Evolutionary conservation across 2,329 filamentous ascomycete genomes (phyloP), one percentile per base, ranked within the genome.

Genomic region (Hymenoscyphus repandus): DNA sequence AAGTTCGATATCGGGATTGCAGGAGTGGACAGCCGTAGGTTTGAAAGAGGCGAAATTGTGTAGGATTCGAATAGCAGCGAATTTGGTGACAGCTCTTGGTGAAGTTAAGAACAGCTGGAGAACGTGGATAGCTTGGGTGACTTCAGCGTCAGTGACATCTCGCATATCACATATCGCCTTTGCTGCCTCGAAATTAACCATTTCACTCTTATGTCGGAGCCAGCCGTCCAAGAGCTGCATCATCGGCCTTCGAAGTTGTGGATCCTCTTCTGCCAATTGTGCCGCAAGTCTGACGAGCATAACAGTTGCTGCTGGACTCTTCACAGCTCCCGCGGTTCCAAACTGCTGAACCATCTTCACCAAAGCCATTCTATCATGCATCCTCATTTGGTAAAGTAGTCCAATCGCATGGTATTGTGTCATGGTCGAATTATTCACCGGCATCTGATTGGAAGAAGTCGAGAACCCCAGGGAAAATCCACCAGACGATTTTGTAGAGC

Each of bases 271-370:
- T 31, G 92, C 92, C 56, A 99, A 77, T 75, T 96, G 93, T 38
- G 92, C 89, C 32, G 93, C 93, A 58, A 99, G 74, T 61, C 93
- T 82, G 49, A 99, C 93, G 27, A 99, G 79, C 81, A 99, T 85
- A 45, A 99, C 83, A 52, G 91, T 86, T 32, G 91, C 93, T 53
- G 92, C 89, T 17, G 93, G 90, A 70, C 88, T 96, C 82, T 96
- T 97, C 56, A 97, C 86, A 10, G 90, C 90, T 52, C 93, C 93
- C 13, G 90, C 82, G 47, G 86, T 85, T 47, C 90, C 90, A 68
- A 96, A 97, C 70, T 99, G 93, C 74, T 99, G 93, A n/a, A 99
- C 92, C 93, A 99, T 97, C 80, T 99, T 99, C 54, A 97, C 92
- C 62, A 99, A 74, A 18, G 93, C 91, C 93, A 99, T 99, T 64